These are phyloP conservation scores for Berkeleyomyces rouxiae DNA, from an alignment of 2,329 filamentous ascomycete species.

Conservation along the genomic window DNA sequence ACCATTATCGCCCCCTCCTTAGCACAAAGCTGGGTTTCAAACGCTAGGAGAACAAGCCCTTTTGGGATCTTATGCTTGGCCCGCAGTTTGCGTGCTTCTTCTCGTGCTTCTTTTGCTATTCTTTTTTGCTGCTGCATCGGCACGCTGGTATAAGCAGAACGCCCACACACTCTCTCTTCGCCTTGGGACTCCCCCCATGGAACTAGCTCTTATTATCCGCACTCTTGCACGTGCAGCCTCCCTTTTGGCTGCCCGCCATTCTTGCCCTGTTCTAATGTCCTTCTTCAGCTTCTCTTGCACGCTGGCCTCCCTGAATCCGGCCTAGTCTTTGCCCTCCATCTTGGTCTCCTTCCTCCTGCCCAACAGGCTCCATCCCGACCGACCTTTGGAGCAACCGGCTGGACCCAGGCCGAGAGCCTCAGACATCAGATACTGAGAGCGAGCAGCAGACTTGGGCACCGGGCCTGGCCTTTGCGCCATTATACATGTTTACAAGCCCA, in stretches of 20 bases:
- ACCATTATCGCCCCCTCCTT: constrained; percentile 1
- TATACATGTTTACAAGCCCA: background rate
- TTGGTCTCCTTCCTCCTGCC: background rate
- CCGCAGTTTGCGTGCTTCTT: background rate
- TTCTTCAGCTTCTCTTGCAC: background rate
- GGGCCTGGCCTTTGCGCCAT: background rate
- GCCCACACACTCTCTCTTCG: no score
- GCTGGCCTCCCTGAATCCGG: background rate
- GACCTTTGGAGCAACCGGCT: background rate
- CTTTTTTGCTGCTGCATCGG: background rate
- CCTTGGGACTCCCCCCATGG: background rate
- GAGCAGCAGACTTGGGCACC: no score
- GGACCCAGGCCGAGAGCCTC: background rate
- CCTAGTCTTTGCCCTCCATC: background rate
- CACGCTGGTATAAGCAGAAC: background rate
- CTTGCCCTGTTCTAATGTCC: background rate
- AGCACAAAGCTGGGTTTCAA: background rate
- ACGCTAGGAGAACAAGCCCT: background rate
- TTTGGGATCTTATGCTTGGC: background rate
- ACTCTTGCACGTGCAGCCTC: background rate
- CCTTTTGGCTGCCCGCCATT: background rate
- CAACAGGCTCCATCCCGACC: background rate
- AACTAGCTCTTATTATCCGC: background rate
- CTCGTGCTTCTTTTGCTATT: background rate
- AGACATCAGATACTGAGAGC: background rate